Base-by-base conservation (phyloP, 108 stramenopile species). In the Cylindrotheca closterium region DNA sequence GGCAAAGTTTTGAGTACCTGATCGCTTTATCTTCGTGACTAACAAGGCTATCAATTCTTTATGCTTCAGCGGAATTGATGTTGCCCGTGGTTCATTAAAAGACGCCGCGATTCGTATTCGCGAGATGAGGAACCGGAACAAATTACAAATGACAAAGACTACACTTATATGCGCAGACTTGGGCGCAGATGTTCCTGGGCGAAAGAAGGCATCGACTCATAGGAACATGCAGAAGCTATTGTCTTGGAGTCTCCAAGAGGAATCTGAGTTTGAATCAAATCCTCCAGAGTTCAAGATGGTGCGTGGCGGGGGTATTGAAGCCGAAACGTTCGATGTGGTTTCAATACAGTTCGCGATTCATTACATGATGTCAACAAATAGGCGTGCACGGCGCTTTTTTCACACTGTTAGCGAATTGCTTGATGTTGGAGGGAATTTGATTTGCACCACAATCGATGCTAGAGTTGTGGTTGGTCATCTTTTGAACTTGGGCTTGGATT, bases 321-420 rank as follows among this genome's bases (percentile, higher is more conserved):
- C 67, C 3, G 80, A 94, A 25, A 74, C 73, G 26, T 99, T 98
- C 67, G 96, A 98, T 76, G 87, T 97, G 3, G 94, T 96, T 2
- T 89, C 87, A 27, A 96, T 97, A 65, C 99, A 99, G 74, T 98
- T 99, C 78, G 97, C 99, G 5, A 88, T 99, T 59, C 99, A 99
- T 67, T 99, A 99, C 82, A 97, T 98, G 97, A 97, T 96, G 80
- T 80, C 87, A 18, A 88, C 90, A 3, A 58, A 80, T 49, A 72
- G 79, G 58, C 82, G 95, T n/a, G 95, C 97, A 3, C 30, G 83
- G 26, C 66, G 87, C 2, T 97, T 98, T 55, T 93, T 99, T 63
- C 78, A 85, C 25, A 93, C 95, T 7, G 93, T 98, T 3, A 88
- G 89, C 52, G 68, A 84, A 54, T 73, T 95, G 7, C 65, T 99